These are phyloP conservation scores for Eucalyptus camaldulensis DNA, from an alignment of 345 rosid genomes.

Conservation along the genomic window DNA sequence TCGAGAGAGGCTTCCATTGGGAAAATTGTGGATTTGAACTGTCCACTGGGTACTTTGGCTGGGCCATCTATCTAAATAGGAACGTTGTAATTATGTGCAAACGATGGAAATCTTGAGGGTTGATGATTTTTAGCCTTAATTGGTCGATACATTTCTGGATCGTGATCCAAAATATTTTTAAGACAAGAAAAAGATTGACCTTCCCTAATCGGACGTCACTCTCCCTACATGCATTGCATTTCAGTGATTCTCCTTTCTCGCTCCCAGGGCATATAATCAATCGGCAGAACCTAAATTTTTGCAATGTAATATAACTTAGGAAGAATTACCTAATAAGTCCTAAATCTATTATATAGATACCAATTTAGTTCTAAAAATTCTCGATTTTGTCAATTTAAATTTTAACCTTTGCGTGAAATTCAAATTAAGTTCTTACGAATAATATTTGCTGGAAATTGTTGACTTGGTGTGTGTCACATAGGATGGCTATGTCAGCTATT, in stretches of 20 bases:
- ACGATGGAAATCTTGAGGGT: not conserved
- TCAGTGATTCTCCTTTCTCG: too few species aligned
- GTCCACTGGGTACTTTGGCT: not conserved
- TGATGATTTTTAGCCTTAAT: not conserved
- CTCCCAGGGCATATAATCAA: not conserved
- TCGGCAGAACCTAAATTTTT: not conserved
- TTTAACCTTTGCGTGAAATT: not conserved
- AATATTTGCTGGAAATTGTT: too few species aligned
- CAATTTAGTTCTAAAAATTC: too few species aligned
- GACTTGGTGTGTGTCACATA: not conserved
- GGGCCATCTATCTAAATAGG: not conserved
- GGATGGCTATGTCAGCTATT: accelerated
- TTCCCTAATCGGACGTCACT: not conserved
- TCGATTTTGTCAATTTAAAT: too few species aligned
- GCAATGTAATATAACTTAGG: not conserved
- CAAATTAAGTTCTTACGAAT: not conserved
- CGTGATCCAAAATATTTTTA: not conserved
- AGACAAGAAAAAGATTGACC: accelerated
- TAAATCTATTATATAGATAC: not conserved
- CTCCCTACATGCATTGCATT: not conserved
- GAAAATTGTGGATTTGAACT: not conserved
- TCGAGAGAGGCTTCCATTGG: not conserved
- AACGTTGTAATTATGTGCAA: not conserved
- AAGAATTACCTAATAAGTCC: not conserved
- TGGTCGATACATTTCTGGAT: too few species aligned